A percentile compares a stretch with the other conserved stretches of the same genome.
Conservation (phyloP, 1,284 basidiomycete genomes). For the Pyrrhoderma lamaoense region DNA sequence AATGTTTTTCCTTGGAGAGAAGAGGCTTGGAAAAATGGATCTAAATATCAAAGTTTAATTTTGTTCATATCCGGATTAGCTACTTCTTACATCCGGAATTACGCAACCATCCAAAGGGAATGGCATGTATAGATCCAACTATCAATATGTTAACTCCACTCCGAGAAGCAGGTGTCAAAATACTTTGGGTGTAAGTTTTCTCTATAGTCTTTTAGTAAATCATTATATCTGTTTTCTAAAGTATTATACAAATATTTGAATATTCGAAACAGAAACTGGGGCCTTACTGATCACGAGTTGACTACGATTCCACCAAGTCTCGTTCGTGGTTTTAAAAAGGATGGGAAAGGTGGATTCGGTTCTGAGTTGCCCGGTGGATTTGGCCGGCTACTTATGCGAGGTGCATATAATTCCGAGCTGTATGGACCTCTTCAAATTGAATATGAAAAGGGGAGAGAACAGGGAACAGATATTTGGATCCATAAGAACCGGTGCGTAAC, state of each 20-base stretch:
- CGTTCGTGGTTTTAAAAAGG: constrained; percentile 41
- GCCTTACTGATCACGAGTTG: constrained; percentile 55
- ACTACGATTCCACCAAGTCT: constrained; percentile 55
- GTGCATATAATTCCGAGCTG: constrained; percentile 44
- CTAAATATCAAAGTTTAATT: not conserved
- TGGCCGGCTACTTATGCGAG: constrained; percentile 56
- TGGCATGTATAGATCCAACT: constrained; percentile 51
- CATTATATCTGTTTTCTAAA: too few relatives aligned
- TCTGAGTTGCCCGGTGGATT: constrained; percentile 45
- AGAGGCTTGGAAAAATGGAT: not conserved
- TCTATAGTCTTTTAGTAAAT: constrained; percentile 8
- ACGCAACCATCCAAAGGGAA: constrained; percentile 46
- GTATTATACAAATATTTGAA: too few relatives aligned
- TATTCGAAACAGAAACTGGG: constrained; percentile 69
- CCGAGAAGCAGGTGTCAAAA: constrained; percentile 47
- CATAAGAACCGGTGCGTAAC: constrained; percentile 61
- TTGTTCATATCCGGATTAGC: constrained; percentile 27
- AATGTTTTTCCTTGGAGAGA: not conserved
- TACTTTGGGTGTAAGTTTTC: constrained; percentile 55
- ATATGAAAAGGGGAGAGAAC: constrained; percentile 43
- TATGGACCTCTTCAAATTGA: constrained; percentile 54
- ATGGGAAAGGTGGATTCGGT: constrained; percentile 48
- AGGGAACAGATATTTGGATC: constrained; percentile 61
- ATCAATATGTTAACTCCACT: constrained; percentile 42
- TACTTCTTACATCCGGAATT: constrained; percentile 62